Conservation (phyloP, 257 asterid species). For the Misopates orontium region DNA sequence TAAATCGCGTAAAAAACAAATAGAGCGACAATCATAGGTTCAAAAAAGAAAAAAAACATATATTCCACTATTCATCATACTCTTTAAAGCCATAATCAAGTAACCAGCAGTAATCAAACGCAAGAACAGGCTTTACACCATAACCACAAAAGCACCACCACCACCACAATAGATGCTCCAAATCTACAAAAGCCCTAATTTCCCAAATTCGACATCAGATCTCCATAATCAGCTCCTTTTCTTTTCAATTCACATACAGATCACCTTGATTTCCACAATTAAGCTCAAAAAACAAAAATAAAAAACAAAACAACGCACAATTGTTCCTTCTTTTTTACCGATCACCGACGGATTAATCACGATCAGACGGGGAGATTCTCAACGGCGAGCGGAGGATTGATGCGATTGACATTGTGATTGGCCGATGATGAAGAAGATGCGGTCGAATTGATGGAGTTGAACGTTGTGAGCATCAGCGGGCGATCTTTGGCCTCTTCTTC, state of each 20-base stretch:
- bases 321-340: conserved; percentile 25
- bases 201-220: neutral
- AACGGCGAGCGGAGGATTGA: conserved; percentile 45
- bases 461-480: conserved; percentile 72
- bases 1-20: neutral
- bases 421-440: conserved; percentile 37
- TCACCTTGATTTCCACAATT: conserved; percentile 4
- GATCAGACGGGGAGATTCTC: conserved; percentile 73
- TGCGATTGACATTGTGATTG: conserved; percentile 23
- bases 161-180: conserved; percentile 13
- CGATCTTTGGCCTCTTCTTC: conserved; percentile 89
- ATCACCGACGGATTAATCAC: conserved; percentile 21
- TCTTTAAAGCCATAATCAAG: neutral
- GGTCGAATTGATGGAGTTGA: conserved; percentile 38
- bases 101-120: neutral
- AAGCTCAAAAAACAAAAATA: conserved; percentile 15
- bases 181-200: conserved; percentile 15
- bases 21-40: neutral
- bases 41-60: too few relatives aligned
- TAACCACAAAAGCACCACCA: conserved; percentile 3
- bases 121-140: neutral
- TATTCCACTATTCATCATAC: neutral
- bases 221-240: neutral
- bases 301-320: neutral
- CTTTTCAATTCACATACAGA: conserved; percentile 6